Conservation (phyloP, 2,329 filamentous ascomycete species). For the Sordariomycetes sp. region DNA sequence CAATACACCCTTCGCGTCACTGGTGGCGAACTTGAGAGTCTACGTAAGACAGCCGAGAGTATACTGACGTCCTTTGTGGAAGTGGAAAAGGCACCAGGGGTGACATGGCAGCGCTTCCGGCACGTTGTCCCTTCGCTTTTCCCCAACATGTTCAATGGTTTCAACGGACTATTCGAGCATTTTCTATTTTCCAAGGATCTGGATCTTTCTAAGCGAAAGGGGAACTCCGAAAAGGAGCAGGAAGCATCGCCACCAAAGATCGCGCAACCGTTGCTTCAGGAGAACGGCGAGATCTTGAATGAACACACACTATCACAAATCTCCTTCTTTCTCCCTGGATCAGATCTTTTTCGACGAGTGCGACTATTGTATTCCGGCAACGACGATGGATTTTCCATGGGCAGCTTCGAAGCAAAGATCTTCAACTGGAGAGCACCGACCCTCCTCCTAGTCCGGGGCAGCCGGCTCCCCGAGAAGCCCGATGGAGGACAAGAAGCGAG, state of each 20-base stretch:
- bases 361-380: conserved; percentile 62
- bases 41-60: conserved; percentile 53
- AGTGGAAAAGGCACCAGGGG: conserved; percentile 53
- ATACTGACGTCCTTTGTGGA: conserved; percentile 58
- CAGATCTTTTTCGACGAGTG: conserved; percentile 54
- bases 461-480: conserved; percentile 41
- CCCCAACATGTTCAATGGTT: conserved; percentile 58
- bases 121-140: conserved; percentile 48
- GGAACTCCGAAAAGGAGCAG: conserved; percentile 11
- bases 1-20: conserved; percentile 47
- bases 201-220: conserved; percentile 49
- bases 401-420: conserved; percentile 64
- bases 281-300: conserved; percentile 52
- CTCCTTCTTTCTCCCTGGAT: conserved; percentile 62
- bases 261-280: conserved; percentile 39
- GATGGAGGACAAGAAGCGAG: conserved; percentile 40
- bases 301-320: conserved; percentile 58
- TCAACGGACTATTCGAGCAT: conserved; percentile 62
- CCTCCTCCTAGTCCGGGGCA: conserved; percentile 60
- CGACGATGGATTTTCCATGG: conserved; percentile 67
- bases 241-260: conserved; percentile 12
- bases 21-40: conserved; percentile 44
- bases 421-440: conserved; percentile 73
- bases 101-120: conserved; percentile 54
- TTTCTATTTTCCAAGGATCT: conserved; percentile 68